A percentile compares a stretch with the other conserved stretches of the same genome.
Evolutionary conservation across 768 basidiomycete species (phyloP).

Genomic region (Agaricus bisporus): DNA sequence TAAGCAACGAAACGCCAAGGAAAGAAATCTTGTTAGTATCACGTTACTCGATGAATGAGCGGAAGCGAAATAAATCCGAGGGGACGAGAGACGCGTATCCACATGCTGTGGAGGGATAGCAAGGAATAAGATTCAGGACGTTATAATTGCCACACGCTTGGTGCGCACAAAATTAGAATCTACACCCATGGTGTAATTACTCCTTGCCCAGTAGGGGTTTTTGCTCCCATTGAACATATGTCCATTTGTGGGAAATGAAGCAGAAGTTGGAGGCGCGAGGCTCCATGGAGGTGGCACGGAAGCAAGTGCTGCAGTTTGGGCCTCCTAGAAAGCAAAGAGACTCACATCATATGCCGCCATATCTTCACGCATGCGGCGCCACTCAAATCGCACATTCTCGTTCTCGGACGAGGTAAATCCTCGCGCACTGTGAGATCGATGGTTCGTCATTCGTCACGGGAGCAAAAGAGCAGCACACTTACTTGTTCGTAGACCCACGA

Average conservation of each 20-base stretch:
- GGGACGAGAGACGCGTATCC: neutral
- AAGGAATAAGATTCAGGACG: too few relatives aligned
- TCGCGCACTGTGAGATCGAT: conserved; percentile 42
- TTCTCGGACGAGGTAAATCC: conserved; percentile 53
- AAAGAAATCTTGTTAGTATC: conserved; percentile 2
- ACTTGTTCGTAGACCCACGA: conserved; percentile 47
- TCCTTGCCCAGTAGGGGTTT: neutral
- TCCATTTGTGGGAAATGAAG: too few relatives aligned
- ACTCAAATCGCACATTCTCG: conserved; percentile 58
- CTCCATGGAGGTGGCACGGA: neutral
- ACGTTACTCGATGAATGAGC: neutral
- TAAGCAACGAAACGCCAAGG: conserved; percentile 7
- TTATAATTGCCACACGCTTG: too few relatives aligned
- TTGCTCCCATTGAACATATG: neutral
- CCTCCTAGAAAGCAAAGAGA: conserved; percentile 6
- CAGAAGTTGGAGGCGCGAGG: neutral
- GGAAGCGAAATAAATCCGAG: neutral
- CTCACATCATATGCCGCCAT: conserved; percentile 58
- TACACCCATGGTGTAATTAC: neutral
- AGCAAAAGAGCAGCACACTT: conserved; percentile 16
- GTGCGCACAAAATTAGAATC: neutral
- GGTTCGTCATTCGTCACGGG: conserved; percentile 9
- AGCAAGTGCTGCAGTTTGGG: neutral
- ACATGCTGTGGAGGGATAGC: too few relatives aligned
- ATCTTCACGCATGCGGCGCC: conserved; percentile 47